A percentile compares a stretch with the other conserved stretches of the same genome.
Evolutionary conservation across 1,284 basidiomycete species (phyloP).

Genomic region (Fistulinella staudtii): DNA sequence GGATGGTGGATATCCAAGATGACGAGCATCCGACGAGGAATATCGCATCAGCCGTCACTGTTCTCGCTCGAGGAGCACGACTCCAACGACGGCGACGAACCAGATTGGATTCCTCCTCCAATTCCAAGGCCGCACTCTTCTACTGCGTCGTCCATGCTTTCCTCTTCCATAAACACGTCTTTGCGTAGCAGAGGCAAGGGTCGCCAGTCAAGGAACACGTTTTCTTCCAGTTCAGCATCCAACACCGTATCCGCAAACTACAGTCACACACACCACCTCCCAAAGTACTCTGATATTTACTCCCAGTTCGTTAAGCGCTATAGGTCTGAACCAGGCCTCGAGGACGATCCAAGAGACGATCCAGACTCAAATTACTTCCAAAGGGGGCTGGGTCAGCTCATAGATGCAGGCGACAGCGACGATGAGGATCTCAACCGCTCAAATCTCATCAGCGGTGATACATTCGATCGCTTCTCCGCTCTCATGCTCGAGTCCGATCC

Average conservation of each 20-base stretch:
- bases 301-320: slow-evolving; percentile 74
- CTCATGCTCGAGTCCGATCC: slow-evolving; percentile 57
- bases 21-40: slow-evolving; percentile 36
- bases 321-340: slow-evolving; percentile 51
- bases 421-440: slow-evolving; percentile 59
- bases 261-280: slow-evolving; percentile 29
- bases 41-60: slow-evolving; percentile 56
- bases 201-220: slow-evolving; percentile 36
- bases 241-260: slow-evolving; percentile 32
- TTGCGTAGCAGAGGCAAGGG: slow-evolving; percentile 33
- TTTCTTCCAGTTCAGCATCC: slow-evolving; percentile 26
- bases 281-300: slow-evolving; percentile 65
- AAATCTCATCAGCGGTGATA: slow-evolving; percentile 41
- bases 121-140: slow-evolving; percentile 32
- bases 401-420: slow-evolving; percentile 71
- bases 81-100: slow-evolving; percentile 43
- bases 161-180: slow-evolving; percentile 30
- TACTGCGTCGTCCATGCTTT: slow-evolving; percentile 24
- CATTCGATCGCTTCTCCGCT: slow-evolving; percentile 50
- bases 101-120: slow-evolving; percentile 41
- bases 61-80: slow-evolving; percentile 63
- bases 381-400: slow-evolving; percentile 63
- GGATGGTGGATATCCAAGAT: too few relatives aligned
- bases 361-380: slow-evolving; percentile 75
- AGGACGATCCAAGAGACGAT: slow-evolving; percentile 67